These are phyloP conservation scores for Pleurotus ostreatus DNA, from an alignment of 768 basidiomycete species.

Conservation along the genomic window DNA sequence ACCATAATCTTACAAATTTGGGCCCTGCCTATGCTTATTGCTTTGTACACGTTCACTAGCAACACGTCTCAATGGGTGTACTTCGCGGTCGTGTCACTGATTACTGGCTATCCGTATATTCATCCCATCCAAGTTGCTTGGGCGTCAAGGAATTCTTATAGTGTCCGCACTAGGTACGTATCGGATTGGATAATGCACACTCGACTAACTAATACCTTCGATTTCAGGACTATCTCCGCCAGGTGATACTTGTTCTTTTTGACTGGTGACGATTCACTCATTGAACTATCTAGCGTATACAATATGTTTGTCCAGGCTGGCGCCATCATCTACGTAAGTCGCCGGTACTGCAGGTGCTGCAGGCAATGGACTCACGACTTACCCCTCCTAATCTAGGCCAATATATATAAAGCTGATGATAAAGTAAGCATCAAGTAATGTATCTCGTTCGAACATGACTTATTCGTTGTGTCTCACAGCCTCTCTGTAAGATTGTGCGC, in stretches of 20 bases:
- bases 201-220: no score
- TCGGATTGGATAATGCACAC: conserved; percentile 1
- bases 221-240: conserved; percentile 34
- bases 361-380: background rate
- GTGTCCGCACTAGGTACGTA: conserved; percentile 49
- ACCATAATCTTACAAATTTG: conserved; percentile 54
- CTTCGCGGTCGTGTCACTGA: conserved; percentile 47
- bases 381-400: conserved; percentile 28
- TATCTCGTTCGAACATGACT: background rate
- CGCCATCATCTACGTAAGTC: conserved; percentile 42
- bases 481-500: conserved; percentile 26
- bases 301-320: conserved; percentile 64
- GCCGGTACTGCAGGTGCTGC: background rate
- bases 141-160: conserved; percentile 57
- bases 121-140: conserved; percentile 51
- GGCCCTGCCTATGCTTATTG: conserved; percentile 58
- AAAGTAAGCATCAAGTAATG: conserved; percentile 22
- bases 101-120: conserved; percentile 52
- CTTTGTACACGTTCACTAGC: conserved; percentile 46
- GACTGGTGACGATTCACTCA: no score
- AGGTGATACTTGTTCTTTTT: no score
- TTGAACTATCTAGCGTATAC: conserved; percentile 33
- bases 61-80: conserved; percentile 54
- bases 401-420: conserved; percentile 53
- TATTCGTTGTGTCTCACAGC: conserved; percentile 13